Evolutionary conservation across 2,329 filamentous ascomycete species (phyloP).

Genomic region (Aspergillus sp.): DNA sequence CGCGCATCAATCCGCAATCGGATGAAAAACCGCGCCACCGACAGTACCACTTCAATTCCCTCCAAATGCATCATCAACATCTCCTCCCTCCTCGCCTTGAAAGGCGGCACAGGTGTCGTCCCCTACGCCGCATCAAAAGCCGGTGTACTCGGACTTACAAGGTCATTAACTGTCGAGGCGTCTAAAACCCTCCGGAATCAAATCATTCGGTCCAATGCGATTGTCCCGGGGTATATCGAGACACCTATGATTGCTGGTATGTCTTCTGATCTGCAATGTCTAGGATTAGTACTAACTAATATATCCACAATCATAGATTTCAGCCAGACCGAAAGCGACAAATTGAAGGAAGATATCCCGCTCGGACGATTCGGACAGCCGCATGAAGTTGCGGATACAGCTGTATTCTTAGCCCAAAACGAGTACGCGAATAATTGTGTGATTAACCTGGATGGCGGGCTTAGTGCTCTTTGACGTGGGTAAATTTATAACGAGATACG

Average conservation of each 20-base stretch:
- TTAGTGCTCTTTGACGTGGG: constrained; percentile 62
- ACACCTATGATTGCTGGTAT: constrained; percentile 76
- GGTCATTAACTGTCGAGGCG: constrained; percentile 35
- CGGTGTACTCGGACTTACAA: constrained; percentile 64
- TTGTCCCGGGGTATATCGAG: constrained; percentile 79
- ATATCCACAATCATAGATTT: constrained; percentile 37
- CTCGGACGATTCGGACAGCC: constrained; percentile 64
- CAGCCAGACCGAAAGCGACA: constrained; percentile 31
- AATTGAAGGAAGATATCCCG: constrained; percentile 57
- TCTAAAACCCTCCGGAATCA: constrained; percentile 57
- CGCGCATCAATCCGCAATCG: constrained; percentile 35
- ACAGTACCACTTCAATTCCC: constrained; percentile 42
- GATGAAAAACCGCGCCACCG: constrained; percentile 21
- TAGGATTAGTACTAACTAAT: not conserved
- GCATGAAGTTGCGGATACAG: constrained; percentile 78
- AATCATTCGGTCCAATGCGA: constrained; percentile 72
- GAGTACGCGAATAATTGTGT: constrained; percentile 84
- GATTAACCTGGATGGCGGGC: constrained; percentile 79
- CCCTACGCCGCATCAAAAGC: constrained; percentile 80
- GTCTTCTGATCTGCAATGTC: not conserved
- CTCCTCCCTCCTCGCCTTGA: constrained; percentile 70
- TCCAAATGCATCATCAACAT: constrained; percentile 81
- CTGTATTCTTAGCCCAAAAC: constrained; percentile 73
- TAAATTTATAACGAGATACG: not conserved
- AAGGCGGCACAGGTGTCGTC: constrained; percentile 68